phyloP scores from a whole-genome alignment of 2,329 filamentous ascomycete species.

The Pseudogymnoascus sp. region DNA sequence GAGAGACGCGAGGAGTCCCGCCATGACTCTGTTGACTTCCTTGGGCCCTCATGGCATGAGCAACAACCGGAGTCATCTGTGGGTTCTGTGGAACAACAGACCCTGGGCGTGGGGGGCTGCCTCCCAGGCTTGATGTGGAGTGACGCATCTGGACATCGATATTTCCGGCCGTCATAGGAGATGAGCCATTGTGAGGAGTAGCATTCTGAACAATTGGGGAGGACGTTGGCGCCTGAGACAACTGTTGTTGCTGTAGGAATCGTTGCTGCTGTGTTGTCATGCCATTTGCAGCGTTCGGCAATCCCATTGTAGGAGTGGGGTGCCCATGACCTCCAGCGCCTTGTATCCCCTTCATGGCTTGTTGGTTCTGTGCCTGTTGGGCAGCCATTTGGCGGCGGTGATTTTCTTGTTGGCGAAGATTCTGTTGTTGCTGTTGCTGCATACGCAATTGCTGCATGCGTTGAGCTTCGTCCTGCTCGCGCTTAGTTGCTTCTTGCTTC shows the following conservation, averaged over 20 bases:
- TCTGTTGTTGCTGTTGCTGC: conserved; percentile 27
- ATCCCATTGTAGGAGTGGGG: conserved; percentile 34
- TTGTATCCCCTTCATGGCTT: conserved; percentile 30
- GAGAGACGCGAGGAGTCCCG: conserved; percentile 56
- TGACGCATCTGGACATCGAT: conserved; percentile 52
- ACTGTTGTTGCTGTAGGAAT: conserved; percentile 35
- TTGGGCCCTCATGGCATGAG: conserved; percentile 55
- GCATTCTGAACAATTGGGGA: conserved; percentile 61
- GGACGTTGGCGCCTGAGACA: conserved; percentile 56
- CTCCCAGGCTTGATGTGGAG: conserved; percentile 60
- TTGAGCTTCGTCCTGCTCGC: conserved; percentile 28
- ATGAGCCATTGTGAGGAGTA: conserved; percentile 59
- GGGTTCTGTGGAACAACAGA: conserved; percentile 54
- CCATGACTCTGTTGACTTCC: conserved; percentile 62
- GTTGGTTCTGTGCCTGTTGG: conserved; percentile 35
- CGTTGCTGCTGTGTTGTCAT: conserved; percentile 31
- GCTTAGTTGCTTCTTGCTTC: conserved; percentile 26
- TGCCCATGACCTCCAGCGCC: conserved; percentile 39
- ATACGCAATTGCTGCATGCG: conserved; percentile 17
- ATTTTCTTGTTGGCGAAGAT: conserved; percentile 31
- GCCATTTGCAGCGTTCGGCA: conserved; percentile 23
- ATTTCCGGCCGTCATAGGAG: conserved; percentile 52
- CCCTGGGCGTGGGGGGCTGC: conserved; percentile 58
- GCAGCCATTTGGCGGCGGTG: conserved; percentile 31
- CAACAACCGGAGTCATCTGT: conserved; percentile 52